Base-by-base conservation (phyloP, 257 asterid genomes). In the Pogostemon cablin region DNA sequence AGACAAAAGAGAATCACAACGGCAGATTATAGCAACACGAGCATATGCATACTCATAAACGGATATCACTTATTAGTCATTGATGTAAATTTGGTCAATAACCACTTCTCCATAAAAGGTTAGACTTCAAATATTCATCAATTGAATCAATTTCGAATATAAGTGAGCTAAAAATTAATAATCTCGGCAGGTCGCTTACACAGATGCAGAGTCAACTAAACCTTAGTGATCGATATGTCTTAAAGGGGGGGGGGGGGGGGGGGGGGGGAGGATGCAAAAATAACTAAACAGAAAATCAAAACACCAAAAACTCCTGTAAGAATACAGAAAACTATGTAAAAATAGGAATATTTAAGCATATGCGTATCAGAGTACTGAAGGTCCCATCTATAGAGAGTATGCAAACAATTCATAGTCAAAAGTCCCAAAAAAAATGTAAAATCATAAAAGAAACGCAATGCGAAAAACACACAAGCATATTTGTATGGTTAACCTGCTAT, bases 1-100 rank as follows among this genome's bases (percentile, higher is more conserved):
- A 59, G 46, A 62, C 59, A 68, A 17, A 42, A 59, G 72, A 59
- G 25, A 55, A 65, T 62, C 57, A 71, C 46, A 73, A 43, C 65
- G 56, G 41, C 61, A 81, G 34, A 39, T 62, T 40, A 3, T 25
- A 61, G 15, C 35, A 6, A 15, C 25, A 10, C 41, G 37, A 58
- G 64, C 64, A 58, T 17, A 59, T 37, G 41, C 17, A 6, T 5
- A 1, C 35, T 12, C 11, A 53, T 17, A 7, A 54, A 54, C n/a
- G 10, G 6, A 35, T 20, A 69, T 7, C 57, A 44, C 46, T 17
- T 11, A 25, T 25, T 25, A 25, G 32, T 25, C 32, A 25, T 25
- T 25, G 32, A 25, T 25, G 32, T 25, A 25, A 25, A 25, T 25
- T 25, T 25, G 32, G 32, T 25, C 32, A 25, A 25, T 25, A 25